Base-by-base conservation (phyloP, 345 rosid genomes). In the Salix koriyanagi region DNA sequence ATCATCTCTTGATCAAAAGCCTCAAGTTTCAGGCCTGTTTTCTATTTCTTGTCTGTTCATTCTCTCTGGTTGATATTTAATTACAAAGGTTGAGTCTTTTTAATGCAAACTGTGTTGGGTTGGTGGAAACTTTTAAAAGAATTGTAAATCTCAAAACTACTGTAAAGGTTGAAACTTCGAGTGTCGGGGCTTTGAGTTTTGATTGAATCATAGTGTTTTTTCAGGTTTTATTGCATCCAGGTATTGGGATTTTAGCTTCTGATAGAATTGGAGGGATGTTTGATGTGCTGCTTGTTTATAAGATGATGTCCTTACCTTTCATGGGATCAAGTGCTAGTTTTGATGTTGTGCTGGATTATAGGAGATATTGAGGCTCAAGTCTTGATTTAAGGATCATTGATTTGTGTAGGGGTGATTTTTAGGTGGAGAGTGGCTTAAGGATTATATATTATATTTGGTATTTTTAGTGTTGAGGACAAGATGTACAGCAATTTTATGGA, bases 401-500 rank as follows among this genome's bases (percentile, higher is more conserved):
- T 15, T 39, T 61, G 42, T 18, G 52, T n/a, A 25, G 32, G 25
- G 5, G 67, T 7, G 12, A 7, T 36, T 26, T 72, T 23, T 37
- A n/a, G 12, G 52, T 58, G 67, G 13, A 21, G 37, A 9, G 48
- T 25, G 28, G 21, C 46, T 34, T 50, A n/a, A 30, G 46, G 48
- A 50, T 30, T 19, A 14, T 48, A 14, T n/a, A 13, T 39, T 30
- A 65, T 10, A 21, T n/a, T 65, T 58, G 16, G 34, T 34, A 39
- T 66, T 4, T 32, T 37, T 42, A 18, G 34, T 4, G 18, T 36
- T 8, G 56, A 23, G 25, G 16, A 32, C 37, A 80, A 72, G 67
- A 93, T 93, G 98, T 93, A 93, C 82, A 85, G 95, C 92, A 89
- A 93, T 87, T 93, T 93, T 83, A 89, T 90, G 86, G 98, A 93